Conservation (phyloP, 2,329 filamentous ascomycete genomes). For the Claviceps pazoutovae region DNA sequence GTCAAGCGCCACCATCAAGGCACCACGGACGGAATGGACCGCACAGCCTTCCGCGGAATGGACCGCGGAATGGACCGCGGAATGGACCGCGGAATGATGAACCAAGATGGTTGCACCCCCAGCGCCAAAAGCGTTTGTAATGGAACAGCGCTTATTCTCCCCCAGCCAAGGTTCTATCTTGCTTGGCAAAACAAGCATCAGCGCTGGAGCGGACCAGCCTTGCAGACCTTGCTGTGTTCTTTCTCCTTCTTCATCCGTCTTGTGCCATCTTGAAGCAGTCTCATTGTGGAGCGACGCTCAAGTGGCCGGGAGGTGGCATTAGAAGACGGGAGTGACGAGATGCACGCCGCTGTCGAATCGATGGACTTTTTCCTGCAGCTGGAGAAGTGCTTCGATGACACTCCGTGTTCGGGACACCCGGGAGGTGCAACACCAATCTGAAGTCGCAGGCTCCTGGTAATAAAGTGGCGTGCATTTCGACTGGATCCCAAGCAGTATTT, state of each 20-base stretch:
- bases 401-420: slow-evolving; percentile 1
- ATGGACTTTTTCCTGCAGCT: neutral
- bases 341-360: neutral
- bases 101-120: neutral
- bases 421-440: neutral
- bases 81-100: neutral
- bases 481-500: neutral
- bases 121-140: too few relatives aligned
- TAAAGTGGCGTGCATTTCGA: neutral
- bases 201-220: too few relatives aligned
- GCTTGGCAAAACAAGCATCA: too few relatives aligned
- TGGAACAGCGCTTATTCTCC: too few relatives aligned
- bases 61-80: neutral
- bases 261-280: too few relatives aligned
- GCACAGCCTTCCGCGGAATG: neutral
- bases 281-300: neutral
- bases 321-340: neutral
- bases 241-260: too few relatives aligned
- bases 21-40: neutral
- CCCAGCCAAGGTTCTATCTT: too few relatives aligned
- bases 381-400: neutral
- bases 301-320: neutral
- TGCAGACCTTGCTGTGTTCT: too few relatives aligned
- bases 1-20: neutral
- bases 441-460: neutral